Percentiles rank a stretch among this genome's conserved stretches.
Conservation (phyloP, 768 basidiomycete species). For the Sarcodon sp. region DNA sequence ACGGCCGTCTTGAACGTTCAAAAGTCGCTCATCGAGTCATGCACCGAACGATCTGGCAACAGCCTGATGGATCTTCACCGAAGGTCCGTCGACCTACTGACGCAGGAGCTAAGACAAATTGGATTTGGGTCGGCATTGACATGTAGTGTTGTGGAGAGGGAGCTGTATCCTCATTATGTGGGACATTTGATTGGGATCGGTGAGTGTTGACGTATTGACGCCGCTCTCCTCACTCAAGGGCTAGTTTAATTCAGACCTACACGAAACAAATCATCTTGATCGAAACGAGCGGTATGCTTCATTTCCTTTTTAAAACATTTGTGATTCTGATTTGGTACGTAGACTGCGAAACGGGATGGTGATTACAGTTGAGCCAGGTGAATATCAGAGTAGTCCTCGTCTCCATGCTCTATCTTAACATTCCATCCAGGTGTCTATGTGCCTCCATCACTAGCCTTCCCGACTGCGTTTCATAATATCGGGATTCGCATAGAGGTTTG, state of each 20-base stretch:
- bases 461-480: slow-evolving; percentile 80
- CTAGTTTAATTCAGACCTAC: slow-evolving; percentile 51
- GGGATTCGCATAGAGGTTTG: slow-evolving; percentile 84
- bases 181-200: slow-evolving; percentile 90
- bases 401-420: neutral
- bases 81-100: slow-evolving; percentile 51
- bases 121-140: slow-evolving; percentile 50
- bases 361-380: slow-evolving; percentile 84
- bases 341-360: slow-evolving; percentile 82
- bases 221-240: neutral
- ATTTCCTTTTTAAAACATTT: neutral
- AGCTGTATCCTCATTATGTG: slow-evolving; percentile 85
- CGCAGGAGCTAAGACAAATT: slow-evolving; percentile 63
- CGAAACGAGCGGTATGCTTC: slow-evolving; percentile 35
- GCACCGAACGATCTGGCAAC: slow-evolving; percentile 40
- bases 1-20: slow-evolving; percentile 61
- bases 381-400: slow-evolving; percentile 3
- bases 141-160: slow-evolving; percentile 35
- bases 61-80: slow-evolving; percentile 71
- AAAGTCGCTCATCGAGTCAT: slow-evolving; percentile 50
- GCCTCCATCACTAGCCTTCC: slow-evolving; percentile 66
- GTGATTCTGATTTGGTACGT: neutral
- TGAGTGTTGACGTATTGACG: slow-evolving; percentile 17
- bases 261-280: slow-evolving; percentile 64
- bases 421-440: slow-evolving; percentile 64